Conservation (phyloP, 768 basidiomycete genomes). For the Hericium rajendrae region DNA sequence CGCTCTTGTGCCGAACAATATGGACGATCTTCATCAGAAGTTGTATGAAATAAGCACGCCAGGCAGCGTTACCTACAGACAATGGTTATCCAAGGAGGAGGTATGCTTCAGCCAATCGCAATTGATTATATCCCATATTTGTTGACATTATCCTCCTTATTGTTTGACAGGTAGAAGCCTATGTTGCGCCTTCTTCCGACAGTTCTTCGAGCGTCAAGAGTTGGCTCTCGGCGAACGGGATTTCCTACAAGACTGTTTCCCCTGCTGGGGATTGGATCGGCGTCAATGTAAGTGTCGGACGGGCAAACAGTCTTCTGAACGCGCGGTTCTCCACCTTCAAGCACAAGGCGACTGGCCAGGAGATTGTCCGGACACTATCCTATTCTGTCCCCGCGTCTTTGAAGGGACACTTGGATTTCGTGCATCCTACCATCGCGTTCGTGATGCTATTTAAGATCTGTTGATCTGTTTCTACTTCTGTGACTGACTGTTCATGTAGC, state of each 20-base stretch:
- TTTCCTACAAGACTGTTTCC: conserved; percentile 4
- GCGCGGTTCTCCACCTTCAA: neutral
- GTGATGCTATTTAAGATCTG: neutral
- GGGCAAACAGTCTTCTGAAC: neutral
- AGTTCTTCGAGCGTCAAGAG: neutral
- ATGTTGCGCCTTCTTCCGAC: neutral
- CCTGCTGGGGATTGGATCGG: conserved; percentile 9
- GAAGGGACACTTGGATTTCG: conserved; percentile 8
- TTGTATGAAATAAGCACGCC: neutral
- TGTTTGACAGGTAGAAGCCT: neutral
- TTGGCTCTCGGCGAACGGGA: conserved; percentile 5
- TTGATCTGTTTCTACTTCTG: too few species aligned
- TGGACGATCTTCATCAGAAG: neutral
- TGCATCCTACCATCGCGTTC: conserved; percentile 14
- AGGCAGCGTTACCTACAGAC: neutral
- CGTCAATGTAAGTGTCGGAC: neutral
- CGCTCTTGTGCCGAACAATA: neutral
- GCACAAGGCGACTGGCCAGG: conserved; percentile 5
- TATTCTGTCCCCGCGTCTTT: conserved; percentile 3
- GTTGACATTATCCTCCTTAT: neutral
- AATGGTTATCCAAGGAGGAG: neutral
- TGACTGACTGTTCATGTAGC: neutral
- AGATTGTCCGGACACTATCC: conserved; percentile 4
- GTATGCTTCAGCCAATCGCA: neutral
- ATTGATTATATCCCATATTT: neutral